These are phyloP conservation scores for Carex myosuroides DNA, from an alignment of 176 grass and related monocot species.

Conservation along the genomic window DNA sequence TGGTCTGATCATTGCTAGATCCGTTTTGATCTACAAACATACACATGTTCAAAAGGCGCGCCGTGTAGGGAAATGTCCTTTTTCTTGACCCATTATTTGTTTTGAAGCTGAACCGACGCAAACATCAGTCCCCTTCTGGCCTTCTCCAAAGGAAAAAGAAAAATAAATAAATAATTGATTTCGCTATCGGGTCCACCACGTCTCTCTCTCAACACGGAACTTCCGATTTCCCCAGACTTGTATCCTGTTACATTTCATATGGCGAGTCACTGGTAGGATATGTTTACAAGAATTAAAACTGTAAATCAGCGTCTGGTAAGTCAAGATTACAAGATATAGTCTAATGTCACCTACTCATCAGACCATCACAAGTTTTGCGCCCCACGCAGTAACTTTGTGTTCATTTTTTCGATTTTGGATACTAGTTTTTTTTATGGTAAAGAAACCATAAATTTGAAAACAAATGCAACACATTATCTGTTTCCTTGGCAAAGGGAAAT, in stretches of 20 bases:
- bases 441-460: not conserved
- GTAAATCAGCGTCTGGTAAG: not conserved
- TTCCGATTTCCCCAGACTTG: not conserved
- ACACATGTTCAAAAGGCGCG: not conserved
- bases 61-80: slow-evolving; percentile 9
- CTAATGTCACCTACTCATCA: not conserved
- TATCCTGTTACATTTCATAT: not conserved
- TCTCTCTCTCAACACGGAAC: not conserved
- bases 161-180: not conserved
- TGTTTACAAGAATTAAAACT: not conserved
- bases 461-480: not conserved
- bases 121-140: not conserved
- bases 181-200: not conserved
- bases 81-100: slow-evolving; percentile 19
- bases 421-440: not conserved
- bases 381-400: not conserved
- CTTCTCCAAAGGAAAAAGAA: not conserved
- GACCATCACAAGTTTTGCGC: not conserved
- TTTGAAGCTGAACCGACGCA: not conserved
- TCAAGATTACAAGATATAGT: not conserved
- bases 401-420: not conserved
- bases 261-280: not conserved
- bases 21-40: not conserved
- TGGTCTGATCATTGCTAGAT: too few relatives aligned
- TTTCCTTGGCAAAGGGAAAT: slow-evolving; percentile 1